Base-by-base conservation (phyloP, 2,329 filamentous ascomycete species). In the Lecanicillium sp. region DNA sequence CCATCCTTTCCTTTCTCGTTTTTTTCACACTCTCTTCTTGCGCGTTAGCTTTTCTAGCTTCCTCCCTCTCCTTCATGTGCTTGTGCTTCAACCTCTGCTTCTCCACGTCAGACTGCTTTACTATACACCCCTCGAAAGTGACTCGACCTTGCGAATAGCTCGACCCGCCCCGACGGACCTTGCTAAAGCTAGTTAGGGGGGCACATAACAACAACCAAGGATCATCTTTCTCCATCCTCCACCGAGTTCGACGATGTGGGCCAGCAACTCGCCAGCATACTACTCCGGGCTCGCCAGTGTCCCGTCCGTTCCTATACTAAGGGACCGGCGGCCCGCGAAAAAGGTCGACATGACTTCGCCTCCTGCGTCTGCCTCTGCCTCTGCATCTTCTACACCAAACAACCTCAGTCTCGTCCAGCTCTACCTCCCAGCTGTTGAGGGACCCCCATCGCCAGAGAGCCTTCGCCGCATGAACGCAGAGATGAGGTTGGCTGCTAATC, bases 361-460 rank as follows among this genome's bases (percentile, higher is more conserved):
- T n/a, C n/a, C n/a, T n/a, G n/a, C n/a, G n/a, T n/a, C n/a, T n/a
- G n/a, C n/a, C n/a, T n/a, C n/a, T n/a, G n/a, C n/a, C n/a, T n/a
- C n/a, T n/a, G n/a, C n/a, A n/a, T n/a, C n/a, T n/a, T n/a, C n/a
- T n/a, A n/a, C n/a, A n/a, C n/a, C 43, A 42, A 29, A 23, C n/a
- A 37, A 29, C n/a, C n/a, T 20, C 37, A 44, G 19, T 29, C 43
- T 68, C 40, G 58, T 66, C 51, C 72, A 76, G 50, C 67, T 77
- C 46, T 63, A 83, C 49, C 78, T 75, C 50, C 78, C 79, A 41
- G 73, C 79, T 52, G 64, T 83, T 48, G 77, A 83, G 55, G 76
- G 77, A 15, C 79, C 79, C 33, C 78, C 79, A 0, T 83, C 79
- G 27, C 77, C 80, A 23, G 74, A 79, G 56, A 72, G 72, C 52